phyloP scores from a whole-genome alignment of 768 basidiomycete species.

The Erythrobasidium yunnanense region DNA sequence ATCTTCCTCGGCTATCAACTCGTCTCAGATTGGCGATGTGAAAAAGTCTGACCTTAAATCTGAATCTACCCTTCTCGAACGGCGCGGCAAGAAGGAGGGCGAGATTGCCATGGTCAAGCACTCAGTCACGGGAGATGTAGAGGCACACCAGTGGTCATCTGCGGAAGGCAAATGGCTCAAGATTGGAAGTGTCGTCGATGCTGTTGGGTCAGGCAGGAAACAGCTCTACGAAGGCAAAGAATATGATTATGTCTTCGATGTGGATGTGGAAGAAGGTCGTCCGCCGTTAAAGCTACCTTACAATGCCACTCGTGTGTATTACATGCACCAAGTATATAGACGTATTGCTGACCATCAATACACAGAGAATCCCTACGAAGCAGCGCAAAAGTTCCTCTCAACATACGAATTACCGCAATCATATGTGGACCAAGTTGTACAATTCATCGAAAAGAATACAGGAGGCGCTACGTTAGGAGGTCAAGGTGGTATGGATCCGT shows the following conservation, averaged over 20 bases:
- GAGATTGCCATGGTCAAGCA: conserved; percentile 85
- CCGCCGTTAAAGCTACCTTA: conserved; percentile 90
- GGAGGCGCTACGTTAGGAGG: conserved; percentile 57
- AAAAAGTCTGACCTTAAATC: conserved; percentile 50
- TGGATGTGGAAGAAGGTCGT: conserved; percentile 83
- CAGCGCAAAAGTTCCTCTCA: conserved; percentile 78
- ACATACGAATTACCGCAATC: conserved; percentile 67
- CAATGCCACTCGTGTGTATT: conserved; percentile 50
- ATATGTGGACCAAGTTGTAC: conserved; percentile 80
- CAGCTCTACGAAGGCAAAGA: conserved; percentile 87
- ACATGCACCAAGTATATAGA: neutral
- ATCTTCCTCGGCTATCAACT: conserved; percentile 64
- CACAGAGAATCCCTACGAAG: conserved; percentile 77
- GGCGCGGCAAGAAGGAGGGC: conserved; percentile 74
- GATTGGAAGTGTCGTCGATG: conserved; percentile 90
- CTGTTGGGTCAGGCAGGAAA: conserved; percentile 76
- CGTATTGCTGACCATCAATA: neutral
- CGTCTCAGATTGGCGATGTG: conserved; percentile 68
- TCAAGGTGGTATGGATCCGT: conserved; percentile 67
- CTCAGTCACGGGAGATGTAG: conserved; percentile 55
- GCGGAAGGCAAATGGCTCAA: conserved; percentile 67
- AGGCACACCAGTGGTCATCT: conserved; percentile 91
- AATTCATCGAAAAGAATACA: conserved; percentile 88
- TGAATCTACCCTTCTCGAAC: neutral
- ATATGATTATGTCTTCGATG: conserved; percentile 99